Evolutionary conservation across 306 rosid genomes (phyloP).

Genomic region (Trifolium dubium): DNA sequence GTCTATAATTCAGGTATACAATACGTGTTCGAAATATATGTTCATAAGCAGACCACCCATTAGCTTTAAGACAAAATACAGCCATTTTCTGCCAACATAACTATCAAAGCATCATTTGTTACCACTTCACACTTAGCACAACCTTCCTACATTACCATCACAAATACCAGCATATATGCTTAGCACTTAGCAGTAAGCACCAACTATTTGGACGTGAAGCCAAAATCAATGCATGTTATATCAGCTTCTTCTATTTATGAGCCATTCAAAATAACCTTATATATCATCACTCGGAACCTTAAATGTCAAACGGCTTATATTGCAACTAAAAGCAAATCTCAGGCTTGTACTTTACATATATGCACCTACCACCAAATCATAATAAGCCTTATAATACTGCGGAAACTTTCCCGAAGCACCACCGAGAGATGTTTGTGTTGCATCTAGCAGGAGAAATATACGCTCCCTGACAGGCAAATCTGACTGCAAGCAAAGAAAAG

Average conservation of each 20-base stretch:
- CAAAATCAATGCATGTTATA: not conserved
- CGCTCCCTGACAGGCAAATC: conserved; percentile 84
- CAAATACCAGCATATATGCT: conserved; percentile 9
- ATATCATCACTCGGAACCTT: not conserved
- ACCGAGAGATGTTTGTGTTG: conserved; percentile 93
- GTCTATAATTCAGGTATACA: conserved; percentile 8
- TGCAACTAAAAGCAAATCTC: conserved; percentile 18
- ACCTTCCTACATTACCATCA: conserved; percentile 18
- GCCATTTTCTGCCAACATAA: conserved; percentile 24
- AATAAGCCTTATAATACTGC: conserved; percentile 85
- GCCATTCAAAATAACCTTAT: conserved; percentile 3
- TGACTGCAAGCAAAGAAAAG: conserved; percentile 63
- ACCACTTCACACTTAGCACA: not conserved
- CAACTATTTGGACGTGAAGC: not conserved
- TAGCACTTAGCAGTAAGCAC: not conserved
- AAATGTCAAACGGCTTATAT: conserved; percentile 26
- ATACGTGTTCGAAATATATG: conserved; percentile 16
- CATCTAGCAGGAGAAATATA: conserved; percentile 92
- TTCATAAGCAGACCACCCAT: not conserved
- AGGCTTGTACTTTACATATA: conserved; percentile 14
- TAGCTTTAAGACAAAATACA: not conserved
- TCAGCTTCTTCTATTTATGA: conserved; percentile 24
- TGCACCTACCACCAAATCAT: conserved; percentile 88
- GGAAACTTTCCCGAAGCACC: conserved; percentile 97
- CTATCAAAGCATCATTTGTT: conserved; percentile 7